Conservation (phyloP, 495 filamentous ascomycete species). For the Daldinia caldariorum region DNA sequence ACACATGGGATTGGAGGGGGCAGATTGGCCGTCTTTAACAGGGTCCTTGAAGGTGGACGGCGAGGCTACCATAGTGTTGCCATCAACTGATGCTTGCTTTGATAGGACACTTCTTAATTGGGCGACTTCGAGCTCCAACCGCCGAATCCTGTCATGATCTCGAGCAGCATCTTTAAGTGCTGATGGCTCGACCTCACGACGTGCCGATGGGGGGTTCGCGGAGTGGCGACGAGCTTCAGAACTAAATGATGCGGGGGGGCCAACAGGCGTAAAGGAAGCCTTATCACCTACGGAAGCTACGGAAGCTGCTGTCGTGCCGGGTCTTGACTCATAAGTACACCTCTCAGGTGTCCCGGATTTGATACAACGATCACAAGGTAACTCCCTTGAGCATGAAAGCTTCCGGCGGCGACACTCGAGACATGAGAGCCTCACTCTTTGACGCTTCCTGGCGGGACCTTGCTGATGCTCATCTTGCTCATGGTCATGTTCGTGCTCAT, state of each 20-base stretch:
- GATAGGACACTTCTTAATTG: slow-evolving; percentile 56
- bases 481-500: slow-evolving; percentile 35
- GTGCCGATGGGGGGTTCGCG: slow-evolving; percentile 43
- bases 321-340: slow-evolving; percentile 61
- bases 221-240: slow-evolving; percentile 37
- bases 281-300: slow-evolving; percentile 23
- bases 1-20: slow-evolving; percentile 35
- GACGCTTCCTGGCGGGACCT: slow-evolving; percentile 57
- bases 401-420: slow-evolving; percentile 62
- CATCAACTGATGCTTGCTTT: slow-evolving; percentile 52
- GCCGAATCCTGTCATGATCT: slow-evolving; percentile 59
- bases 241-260: slow-evolving; percentile 22
- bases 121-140: slow-evolving; percentile 60
- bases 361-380: slow-evolving; percentile 62
- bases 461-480: slow-evolving; percentile 44
- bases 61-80: slow-evolving; percentile 48
- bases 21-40: slow-evolving; percentile 37
- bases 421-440: slow-evolving; percentile 60
- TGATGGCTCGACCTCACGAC: slow-evolving; percentile 29
- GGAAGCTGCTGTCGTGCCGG: slow-evolving; percentile 41
- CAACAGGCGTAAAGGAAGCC: slow-evolving; percentile 13
- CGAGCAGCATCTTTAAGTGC: slow-evolving; percentile 42
- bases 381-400: slow-evolving; percentile 61
- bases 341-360: slow-evolving; percentile 61
- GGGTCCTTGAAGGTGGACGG: slow-evolving; percentile 48